Percentiles rank a stretch among this genome's conserved stretches.
phyloP scores from a whole-genome alignment of 2,329 filamentous ascomycete species.

The Helminthosporium solani region DNA sequence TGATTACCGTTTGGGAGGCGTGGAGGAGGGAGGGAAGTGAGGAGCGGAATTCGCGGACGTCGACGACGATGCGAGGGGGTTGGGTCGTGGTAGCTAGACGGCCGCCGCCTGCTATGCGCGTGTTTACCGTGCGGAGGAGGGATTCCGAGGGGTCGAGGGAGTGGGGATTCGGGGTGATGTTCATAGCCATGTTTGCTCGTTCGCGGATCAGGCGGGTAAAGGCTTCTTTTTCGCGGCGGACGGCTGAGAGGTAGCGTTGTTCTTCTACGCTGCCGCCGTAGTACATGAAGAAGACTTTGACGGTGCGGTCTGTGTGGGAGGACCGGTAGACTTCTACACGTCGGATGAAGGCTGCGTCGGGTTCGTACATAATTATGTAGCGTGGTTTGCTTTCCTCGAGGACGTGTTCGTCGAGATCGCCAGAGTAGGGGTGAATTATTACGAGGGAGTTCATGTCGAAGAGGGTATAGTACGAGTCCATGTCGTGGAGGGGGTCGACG shows the following conservation, averaged over 20 bases:
- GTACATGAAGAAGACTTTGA: conserved; percentile 95
- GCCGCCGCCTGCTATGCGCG: conserved; percentile 90
- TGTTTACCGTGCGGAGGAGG: conserved; percentile 94
- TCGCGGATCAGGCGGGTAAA: conserved; percentile 95
- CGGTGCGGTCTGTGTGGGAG: conserved; percentile 84
- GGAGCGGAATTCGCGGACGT: conserved; percentile 94
- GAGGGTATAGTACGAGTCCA: conserved; percentile 88
- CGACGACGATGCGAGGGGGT: conserved; percentile 87
- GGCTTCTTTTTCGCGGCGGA: conserved; percentile 92
- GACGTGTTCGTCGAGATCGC: conserved; percentile 94
- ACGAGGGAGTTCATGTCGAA: conserved; percentile 90
- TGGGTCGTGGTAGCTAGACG: conserved; percentile 78
- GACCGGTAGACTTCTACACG: conserved; percentile 94
- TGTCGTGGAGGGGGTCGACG: conserved; percentile 79
- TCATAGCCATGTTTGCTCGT: conserved; percentile 87
- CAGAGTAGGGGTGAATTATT: conserved; percentile 89
- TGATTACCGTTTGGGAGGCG: conserved; percentile 80
- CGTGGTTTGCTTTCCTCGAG: conserved; percentile 89
- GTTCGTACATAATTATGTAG: conserved; percentile 99
- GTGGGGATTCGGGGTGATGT: conserved; percentile 67
- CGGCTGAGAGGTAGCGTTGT: conserved; percentile 83
- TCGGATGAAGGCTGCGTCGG: conserved; percentile 89
- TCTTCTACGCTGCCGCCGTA: conserved; percentile 95
- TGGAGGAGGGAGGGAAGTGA: conserved; percentile 89
- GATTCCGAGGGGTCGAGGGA: conserved; percentile 83